These are phyloP conservation scores for Nepenthes alata DNA, from an alignment of 179 eudicot species.

Conservation along the genomic window DNA sequence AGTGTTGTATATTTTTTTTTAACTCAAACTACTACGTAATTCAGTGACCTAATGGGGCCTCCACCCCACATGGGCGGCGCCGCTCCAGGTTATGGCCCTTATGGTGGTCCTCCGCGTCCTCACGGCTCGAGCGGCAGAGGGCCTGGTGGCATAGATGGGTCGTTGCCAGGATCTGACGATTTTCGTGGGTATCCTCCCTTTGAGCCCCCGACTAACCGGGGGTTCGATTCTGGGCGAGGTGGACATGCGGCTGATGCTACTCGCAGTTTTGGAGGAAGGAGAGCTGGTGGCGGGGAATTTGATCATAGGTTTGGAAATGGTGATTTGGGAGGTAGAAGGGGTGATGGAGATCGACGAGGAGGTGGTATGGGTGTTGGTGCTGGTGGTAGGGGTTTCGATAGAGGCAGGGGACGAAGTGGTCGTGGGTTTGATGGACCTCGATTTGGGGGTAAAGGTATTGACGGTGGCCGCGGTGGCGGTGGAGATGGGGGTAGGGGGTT, in stretches of 20 bases:
- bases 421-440: constrained; percentile 11
- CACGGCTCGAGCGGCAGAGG: constrained; percentile 4
- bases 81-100: constrained; percentile 30
- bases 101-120: constrained; percentile 16
- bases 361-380: too few species aligned
- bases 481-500: background rate
- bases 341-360: background rate
- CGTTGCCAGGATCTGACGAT: constrained; percentile 14
- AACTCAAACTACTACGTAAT: background rate
- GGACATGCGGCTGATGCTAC: background rate
- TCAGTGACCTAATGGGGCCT: constrained; percentile 46
- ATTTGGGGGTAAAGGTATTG: background rate
- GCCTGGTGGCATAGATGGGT: constrained; percentile 9
- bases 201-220: constrained; percentile 22
- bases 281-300: background rate
- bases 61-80: constrained; percentile 12
- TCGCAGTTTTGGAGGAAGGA: background rate
- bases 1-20: background rate
- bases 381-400: background rate
- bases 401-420: constrained; percentile 6
- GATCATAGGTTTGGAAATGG: background rate
- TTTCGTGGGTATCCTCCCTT: constrained; percentile 23
- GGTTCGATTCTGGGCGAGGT: constrained; percentile 17
- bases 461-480: constrained; percentile 3
- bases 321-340: background rate